Conservation (phyloP, 208 protist genomes). For the Trypanosoma platydactyli region DNA sequence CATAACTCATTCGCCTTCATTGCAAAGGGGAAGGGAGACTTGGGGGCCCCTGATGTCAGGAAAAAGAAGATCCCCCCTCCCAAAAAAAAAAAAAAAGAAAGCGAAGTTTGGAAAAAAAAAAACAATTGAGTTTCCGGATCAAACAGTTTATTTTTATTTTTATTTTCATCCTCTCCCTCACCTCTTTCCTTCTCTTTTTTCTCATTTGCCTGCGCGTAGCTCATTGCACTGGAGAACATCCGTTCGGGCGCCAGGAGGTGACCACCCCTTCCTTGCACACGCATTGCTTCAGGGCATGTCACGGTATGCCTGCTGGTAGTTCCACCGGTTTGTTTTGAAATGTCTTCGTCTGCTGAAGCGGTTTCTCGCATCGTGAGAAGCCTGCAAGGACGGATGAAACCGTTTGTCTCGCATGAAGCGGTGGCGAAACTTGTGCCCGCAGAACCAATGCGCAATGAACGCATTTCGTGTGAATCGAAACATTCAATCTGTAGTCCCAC, state of each 20-base stretch:
- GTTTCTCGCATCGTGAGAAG: slow-evolving; percentile 70
- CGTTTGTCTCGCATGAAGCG: slow-evolving; percentile 91
- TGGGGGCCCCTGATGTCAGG: too few species aligned
- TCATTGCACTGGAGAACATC: too few species aligned
- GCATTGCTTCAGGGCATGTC: slow-evolving; percentile 72
- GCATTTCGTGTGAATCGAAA: slow-evolving; percentile 49
- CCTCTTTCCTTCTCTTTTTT: not conserved
- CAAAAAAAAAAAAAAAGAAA: not conserved
- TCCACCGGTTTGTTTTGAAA: slow-evolving; percentile 92
- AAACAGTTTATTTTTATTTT: too few species aligned
- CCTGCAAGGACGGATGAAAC: slow-evolving; percentile 81
- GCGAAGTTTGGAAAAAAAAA: too few species aligned
- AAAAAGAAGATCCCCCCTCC: too few species aligned
- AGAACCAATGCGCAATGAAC: slow-evolving; percentile 86
- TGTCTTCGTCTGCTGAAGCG: slow-evolving; percentile 78
- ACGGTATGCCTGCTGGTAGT: slow-evolving; percentile 90
- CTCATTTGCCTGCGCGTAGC: not conserved
- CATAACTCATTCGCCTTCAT: slow-evolving; percentile 2
- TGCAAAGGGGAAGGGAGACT: not conserved
- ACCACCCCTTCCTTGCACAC: not conserved
- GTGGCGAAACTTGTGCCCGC: slow-evolving; percentile 81
- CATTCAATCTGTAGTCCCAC: slow-evolving; percentile 5
- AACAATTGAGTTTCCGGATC: too few species aligned
- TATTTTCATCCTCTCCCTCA: not conserved
- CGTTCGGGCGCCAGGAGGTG: not conserved